These are phyloP conservation scores for Pythium phragmiticola DNA, from an alignment of 352 stramenopile genomes.

Conservation along the genomic window DNA sequence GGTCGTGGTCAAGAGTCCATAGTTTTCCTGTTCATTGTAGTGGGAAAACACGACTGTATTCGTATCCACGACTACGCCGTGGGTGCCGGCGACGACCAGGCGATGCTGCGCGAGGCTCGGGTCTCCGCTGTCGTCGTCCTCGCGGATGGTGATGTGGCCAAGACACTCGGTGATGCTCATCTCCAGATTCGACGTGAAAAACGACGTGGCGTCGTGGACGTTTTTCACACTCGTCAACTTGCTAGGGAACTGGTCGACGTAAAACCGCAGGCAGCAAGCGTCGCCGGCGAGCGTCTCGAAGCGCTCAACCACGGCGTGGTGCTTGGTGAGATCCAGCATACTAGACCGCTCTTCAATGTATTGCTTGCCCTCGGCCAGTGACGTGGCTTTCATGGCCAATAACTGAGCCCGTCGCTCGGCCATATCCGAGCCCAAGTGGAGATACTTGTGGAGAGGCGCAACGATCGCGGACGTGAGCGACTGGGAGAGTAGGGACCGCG, in stretches of 20 bases:
- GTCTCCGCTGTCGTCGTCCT: slow-evolving; percentile 57
- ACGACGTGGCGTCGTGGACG: slow-evolving; percentile 50
- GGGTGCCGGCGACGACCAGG: slow-evolving; percentile 39
- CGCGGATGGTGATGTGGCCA: slow-evolving; percentile 68
- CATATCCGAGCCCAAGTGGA: slow-evolving; percentile 38
- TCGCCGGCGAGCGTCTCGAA: slow-evolving; percentile 48
- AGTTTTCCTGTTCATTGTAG: slow-evolving; percentile 29
- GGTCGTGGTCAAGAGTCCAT: slow-evolving; percentile 33
- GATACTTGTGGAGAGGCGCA: slow-evolving; percentile 24
- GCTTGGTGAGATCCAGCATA: slow-evolving; percentile 35
- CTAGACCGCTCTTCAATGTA: slow-evolving; percentile 43
- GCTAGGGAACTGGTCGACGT: slow-evolving; percentile 49
- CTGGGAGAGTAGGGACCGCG: slow-evolving; percentile 24
- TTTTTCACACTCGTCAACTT: slow-evolving; percentile 35
- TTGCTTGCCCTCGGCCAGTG: slow-evolving; percentile 30
- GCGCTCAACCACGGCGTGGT: slow-evolving; percentile 42
- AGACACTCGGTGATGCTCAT: slow-evolving; percentile 69
- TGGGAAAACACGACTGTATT: slow-evolving; percentile 26
- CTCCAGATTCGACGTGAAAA: slow-evolving; percentile 62
- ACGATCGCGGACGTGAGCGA: slow-evolving; percentile 20
- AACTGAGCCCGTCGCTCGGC: slow-evolving; percentile 35
- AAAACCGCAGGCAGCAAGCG: slow-evolving; percentile 48
- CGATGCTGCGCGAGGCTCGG: slow-evolving; percentile 47
- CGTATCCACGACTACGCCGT: slow-evolving; percentile 35
- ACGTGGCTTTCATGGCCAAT: slow-evolving; percentile 28